These are phyloP conservation scores for Nemania diffusa DNA, from an alignment of 2,329 filamentous ascomycete genomes.

Conservation along the genomic window DNA sequence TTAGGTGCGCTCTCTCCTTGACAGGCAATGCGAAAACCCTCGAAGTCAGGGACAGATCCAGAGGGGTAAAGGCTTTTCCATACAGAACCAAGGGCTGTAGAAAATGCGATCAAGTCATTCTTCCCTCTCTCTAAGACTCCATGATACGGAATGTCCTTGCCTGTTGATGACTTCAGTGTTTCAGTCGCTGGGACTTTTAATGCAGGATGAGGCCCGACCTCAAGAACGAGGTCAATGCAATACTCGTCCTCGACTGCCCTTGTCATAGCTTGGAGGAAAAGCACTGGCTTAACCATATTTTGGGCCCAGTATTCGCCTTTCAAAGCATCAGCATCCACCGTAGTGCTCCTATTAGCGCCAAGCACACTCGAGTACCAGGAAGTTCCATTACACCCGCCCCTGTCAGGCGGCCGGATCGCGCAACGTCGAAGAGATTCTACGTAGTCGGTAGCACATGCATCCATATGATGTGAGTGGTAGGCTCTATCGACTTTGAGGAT, in stretches of 20 bases:
- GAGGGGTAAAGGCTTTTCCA: not conserved
- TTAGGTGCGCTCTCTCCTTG: not conserved
- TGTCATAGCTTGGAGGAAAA: slow-evolving; percentile 16
- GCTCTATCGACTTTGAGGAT: slow-evolving; percentile 51
- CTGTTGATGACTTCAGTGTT: not conserved
- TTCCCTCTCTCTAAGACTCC: not conserved
- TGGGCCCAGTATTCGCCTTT: slow-evolving; percentile 15
- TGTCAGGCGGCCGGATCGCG: not conserved
- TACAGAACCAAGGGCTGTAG: not conserved
- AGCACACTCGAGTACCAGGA: slow-evolving; percentile 39
- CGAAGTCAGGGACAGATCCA: too few species aligned
- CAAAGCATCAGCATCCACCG: not conserved
- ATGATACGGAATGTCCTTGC: not conserved
- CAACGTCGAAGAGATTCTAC: not conserved
- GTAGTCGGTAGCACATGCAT: slow-evolving; percentile 5
- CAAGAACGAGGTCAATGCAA: slow-evolving; percentile 13
- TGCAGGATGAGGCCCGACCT: slow-evolving; percentile 26
- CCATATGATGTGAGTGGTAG: slow-evolving; percentile 55
- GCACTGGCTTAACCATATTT: slow-evolving; percentile 15
- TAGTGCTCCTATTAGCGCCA: not conserved
- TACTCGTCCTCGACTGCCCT: not conserved
- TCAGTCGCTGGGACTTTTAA: slow-evolving; percentile 10
- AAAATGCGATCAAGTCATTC: slow-evolving; percentile 3
- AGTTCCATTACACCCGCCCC: slow-evolving; percentile 13
- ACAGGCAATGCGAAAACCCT: slow-evolving; percentile 4